A percentile compares a stretch with the other conserved stretches of the same genome.
Conservation (phyloP, 108 stramenopile genomes). For the Parietichytrium sp. region DNA sequence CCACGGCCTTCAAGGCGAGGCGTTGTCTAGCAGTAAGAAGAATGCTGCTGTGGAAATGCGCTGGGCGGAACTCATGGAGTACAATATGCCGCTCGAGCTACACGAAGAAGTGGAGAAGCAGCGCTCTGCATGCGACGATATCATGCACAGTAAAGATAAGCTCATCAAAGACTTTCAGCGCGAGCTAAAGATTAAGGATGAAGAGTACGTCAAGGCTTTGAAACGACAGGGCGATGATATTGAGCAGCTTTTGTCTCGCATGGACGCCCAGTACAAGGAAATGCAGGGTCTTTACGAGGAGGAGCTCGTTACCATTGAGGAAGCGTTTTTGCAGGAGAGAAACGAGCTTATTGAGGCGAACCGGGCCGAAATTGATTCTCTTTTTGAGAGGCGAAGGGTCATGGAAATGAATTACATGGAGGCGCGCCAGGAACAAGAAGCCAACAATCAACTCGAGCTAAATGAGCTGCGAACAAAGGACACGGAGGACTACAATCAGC, state of each 20-base stretch:
- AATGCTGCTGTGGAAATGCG: slow-evolving; percentile 70
- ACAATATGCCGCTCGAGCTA: slow-evolving; percentile 69
- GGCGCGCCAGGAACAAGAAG: slow-evolving; percentile 57
- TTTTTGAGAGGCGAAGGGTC: slow-evolving; percentile 59
- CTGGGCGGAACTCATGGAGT: slow-evolving; percentile 64
- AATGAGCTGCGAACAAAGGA: slow-evolving; percentile 59
- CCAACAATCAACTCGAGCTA: slow-evolving; percentile 50
- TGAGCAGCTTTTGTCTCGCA: slow-evolving; percentile 60
- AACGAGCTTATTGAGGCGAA: slow-evolving; percentile 54
- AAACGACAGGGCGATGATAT: slow-evolving; percentile 65
- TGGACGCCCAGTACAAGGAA: slow-evolving; percentile 62
- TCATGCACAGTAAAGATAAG: slow-evolving; percentile 64
- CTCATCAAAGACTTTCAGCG: slow-evolving; percentile 64
- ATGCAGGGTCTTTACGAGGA: slow-evolving; percentile 57
- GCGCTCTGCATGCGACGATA: slow-evolving; percentile 57
- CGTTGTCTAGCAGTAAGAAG: slow-evolving; percentile 59
- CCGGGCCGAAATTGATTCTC: slow-evolving; percentile 57
- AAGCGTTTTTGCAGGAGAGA: slow-evolving; percentile 61
- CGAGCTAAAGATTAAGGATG: slow-evolving; percentile 68
- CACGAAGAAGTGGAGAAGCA: slow-evolving; percentile 59
- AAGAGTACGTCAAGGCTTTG: slow-evolving; percentile 71
- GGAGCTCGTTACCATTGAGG: slow-evolving; percentile 55
- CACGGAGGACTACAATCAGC: slow-evolving; percentile 67
- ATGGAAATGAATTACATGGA: slow-evolving; percentile 63
- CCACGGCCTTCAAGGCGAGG: slow-evolving; percentile 65